Evolutionary conservation across 495 filamentous ascomycete genomes (phyloP).

Genomic region (Podospora conica): DNA sequence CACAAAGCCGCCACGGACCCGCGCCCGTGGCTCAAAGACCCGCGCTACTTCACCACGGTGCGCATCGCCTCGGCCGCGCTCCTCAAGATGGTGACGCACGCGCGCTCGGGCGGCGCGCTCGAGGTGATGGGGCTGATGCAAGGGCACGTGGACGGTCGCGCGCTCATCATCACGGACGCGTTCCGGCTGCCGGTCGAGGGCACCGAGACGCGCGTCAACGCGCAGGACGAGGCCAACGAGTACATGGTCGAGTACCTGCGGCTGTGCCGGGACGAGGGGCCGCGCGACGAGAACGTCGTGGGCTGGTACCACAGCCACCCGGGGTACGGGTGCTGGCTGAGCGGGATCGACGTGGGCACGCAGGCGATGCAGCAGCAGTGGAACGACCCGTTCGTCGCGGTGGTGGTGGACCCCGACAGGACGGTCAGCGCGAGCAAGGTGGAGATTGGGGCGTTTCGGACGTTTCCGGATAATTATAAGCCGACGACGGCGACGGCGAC

Average conservation of each 20-base stretch:
- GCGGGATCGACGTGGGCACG: constrained; percentile 89
- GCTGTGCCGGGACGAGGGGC: constrained; percentile 62
- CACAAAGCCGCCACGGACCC: constrained; percentile 53
- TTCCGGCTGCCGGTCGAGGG: constrained; percentile 94
- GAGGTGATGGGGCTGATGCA: constrained; percentile 99
- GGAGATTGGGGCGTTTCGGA: constrained; percentile 95
- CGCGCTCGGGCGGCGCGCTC: constrained; percentile 80
- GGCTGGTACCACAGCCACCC: constrained; percentile 99
- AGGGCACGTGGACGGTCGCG: constrained; percentile 76
- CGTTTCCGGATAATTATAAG: constrained; percentile 74
- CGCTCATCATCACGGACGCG: constrained; percentile 90
- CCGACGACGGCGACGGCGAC: constrained; percentile 19
- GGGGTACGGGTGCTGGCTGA: constrained; percentile 97
- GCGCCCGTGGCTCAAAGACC: constrained; percentile 74
- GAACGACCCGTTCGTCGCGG: constrained; percentile 85
- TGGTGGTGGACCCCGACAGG: constrained; percentile 95
- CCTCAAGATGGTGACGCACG: constrained; percentile 99
- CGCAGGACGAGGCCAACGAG: constrained; percentile 89
- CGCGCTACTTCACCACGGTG: constrained; percentile 84
- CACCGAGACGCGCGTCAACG: constrained; percentile 96
- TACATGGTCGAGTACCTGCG: constrained; percentile 87
- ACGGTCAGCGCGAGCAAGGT: constrained; percentile 94
- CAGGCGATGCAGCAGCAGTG: constrained; percentile 76
- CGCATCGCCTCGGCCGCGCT: constrained; percentile 91
- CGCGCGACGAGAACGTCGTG: constrained; percentile 79